Evolutionary conservation across 495 filamentous ascomycete species (phyloP).

Genomic region (Astrothelium subdiscretum): DNA sequence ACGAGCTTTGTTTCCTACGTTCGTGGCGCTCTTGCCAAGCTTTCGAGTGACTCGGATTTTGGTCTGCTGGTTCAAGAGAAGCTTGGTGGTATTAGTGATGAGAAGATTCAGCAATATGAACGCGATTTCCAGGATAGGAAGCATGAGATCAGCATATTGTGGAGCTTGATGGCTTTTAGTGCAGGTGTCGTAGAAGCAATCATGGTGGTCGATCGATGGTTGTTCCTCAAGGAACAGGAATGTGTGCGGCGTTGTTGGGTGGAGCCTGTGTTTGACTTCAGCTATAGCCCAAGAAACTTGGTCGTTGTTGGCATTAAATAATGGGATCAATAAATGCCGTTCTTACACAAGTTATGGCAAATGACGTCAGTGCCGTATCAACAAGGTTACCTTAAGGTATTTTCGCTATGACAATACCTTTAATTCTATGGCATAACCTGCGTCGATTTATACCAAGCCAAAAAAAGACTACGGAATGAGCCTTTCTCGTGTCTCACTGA

Average conservation of each 20-base stretch:
- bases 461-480: too few relatives aligned
- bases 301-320: slow-evolving; percentile 83
- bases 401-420: too few relatives aligned
- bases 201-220: slow-evolving; percentile 86
- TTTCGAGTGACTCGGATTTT: slow-evolving; percentile 37
- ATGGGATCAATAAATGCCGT: slow-evolving; percentile 15
- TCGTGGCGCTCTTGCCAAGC: slow-evolving; percentile 63
- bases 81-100: slow-evolving; percentile 54
- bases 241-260: slow-evolving; percentile 56
- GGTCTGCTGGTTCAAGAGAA: slow-evolving; percentile 46
- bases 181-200: slow-evolving; percentile 76
- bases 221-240: slow-evolving; percentile 69
- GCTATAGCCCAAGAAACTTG: slow-evolving; percentile 75
- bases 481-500: slow-evolving; percentile 20
- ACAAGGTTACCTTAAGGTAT: too few relatives aligned
- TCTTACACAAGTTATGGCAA: background rate
- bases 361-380: background rate
- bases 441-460: too few relatives aligned
- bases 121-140: slow-evolving; percentile 48
- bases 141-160: slow-evolving; percentile 74
- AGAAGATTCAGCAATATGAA: slow-evolving; percentile 62
- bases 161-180: slow-evolving; percentile 93
- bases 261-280: slow-evolving; percentile 83
- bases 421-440: too few relatives aligned
- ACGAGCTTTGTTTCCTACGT: slow-evolving; percentile 65